Evolutionary conservation across 306 rosid genomes (phyloP), one percentile per base, ranked within the genome.

Genomic region (Urtica urens): DNA sequence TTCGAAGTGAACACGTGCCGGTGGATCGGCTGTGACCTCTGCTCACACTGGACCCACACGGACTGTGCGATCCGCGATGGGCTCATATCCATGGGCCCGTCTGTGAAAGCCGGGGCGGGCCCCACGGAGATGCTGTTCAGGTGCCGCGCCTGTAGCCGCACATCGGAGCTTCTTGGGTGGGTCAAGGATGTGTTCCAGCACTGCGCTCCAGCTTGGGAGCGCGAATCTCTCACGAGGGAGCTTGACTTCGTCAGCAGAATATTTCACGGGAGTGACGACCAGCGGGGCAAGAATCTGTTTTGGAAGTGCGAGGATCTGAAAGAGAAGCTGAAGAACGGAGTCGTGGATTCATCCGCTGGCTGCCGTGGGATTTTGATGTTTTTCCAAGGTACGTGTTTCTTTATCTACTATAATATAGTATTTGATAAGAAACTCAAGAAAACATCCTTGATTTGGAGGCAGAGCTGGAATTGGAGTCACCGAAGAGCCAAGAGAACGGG

Each of bases 41-140:
- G 97, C 42, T 85, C 94, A 46, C 97, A 90, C 66, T 90, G 99
- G 99, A 84, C 99, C 46, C 99, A 90, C 67, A 90, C 99, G 1
- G 95, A 90, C 63, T 90, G 99, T 69, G 95, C 99, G 23, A 90
- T 90, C 67, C 94, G 83, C 19, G 99, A 85, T 63, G 85, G 85
- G 55, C 86, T 72, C 52, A 85, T 90, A 40, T 66, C 68, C 66
- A 73, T 69, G 87, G 95, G 94, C 18, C 78, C 94, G 54, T 68
- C 84, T 8, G 67, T 67, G 31, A 77, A 78, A 78, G 81, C 64
- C 47, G 94, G 92, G 33, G 62, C 79, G 34, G 85, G 92, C 51
- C 87, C 85, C 38, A 49, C 78, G 21, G 99, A 90, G 73, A 90
- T 90, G 95, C 87, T 81, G 57, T 90, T 90, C 67, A 81, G 79